Conservation (phyloP, 2,329 filamentous ascomycete genomes). For the Neophaeococcomyces mojaviensis region DNA sequence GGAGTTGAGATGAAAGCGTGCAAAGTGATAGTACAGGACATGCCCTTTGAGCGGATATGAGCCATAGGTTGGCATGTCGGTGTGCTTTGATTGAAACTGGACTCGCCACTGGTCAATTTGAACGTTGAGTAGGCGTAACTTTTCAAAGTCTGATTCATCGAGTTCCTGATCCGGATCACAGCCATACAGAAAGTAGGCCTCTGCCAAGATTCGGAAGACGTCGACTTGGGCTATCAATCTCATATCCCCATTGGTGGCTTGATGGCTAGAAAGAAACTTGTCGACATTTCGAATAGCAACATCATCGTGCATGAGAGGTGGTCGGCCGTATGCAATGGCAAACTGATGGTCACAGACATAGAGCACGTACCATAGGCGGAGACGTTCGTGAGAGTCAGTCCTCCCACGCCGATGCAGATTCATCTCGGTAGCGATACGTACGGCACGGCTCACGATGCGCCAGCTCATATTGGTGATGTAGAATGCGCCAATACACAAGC, state of each 20-base stretch:
- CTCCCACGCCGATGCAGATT: slow-evolving; percentile 45
- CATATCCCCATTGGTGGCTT: slow-evolving; percentile 47
- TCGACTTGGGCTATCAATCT: slow-evolving; percentile 51
- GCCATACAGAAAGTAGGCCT: slow-evolving; percentile 49
- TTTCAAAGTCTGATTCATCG: slow-evolving; percentile 44
- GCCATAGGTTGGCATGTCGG: slow-evolving; percentile 40
- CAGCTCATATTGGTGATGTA: slow-evolving; percentile 56
- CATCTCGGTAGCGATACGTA: slow-evolving; percentile 50
- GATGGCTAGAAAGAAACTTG: slow-evolving; percentile 42
- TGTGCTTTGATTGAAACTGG: slow-evolving; percentile 40
- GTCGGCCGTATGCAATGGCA: slow-evolving; percentile 52
- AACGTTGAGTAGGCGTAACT: slow-evolving; percentile 38
- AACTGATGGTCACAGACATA: slow-evolving; percentile 61
- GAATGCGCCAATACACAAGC: slow-evolving; percentile 53
- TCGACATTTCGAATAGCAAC: slow-evolving; percentile 50
- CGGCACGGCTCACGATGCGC: slow-evolving; percentile 52
- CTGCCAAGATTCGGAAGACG: slow-evolving; percentile 49
- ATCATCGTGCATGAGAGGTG: slow-evolving; percentile 52
- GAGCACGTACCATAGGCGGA: slow-evolving; percentile 54
- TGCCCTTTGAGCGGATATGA: slow-evolving; percentile 44
- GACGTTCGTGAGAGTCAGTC: slow-evolving; percentile 44
- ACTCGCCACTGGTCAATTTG: slow-evolving; percentile 45
- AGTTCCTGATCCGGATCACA: slow-evolving; percentile 47
- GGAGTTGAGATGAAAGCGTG: slow-evolving; percentile 45
- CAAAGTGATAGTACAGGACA: slow-evolving; percentile 46